A percentile compares a stretch with the other conserved stretches of the same genome.
These are phyloP conservation scores for Vitis hybrid DNA, from an alignment of 177 flowering plant genomes.

Conservation along the genomic window DNA sequence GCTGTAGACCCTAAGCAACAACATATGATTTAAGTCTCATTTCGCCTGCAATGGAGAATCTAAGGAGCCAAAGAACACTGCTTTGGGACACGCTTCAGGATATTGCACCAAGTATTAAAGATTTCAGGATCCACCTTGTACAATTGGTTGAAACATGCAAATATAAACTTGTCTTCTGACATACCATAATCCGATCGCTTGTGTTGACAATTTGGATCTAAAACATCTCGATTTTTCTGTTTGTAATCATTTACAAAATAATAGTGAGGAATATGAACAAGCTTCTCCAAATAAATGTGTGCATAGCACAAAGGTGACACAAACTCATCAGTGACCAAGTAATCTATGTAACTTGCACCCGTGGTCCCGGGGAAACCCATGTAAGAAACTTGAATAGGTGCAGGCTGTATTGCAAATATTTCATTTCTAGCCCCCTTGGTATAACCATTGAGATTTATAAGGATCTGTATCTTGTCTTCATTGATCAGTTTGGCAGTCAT, in stretches of 20 bases:
- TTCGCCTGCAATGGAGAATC: too few relatives aligned
- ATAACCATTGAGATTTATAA: constrained; percentile 92
- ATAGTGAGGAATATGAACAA: constrained; percentile 97
- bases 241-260: constrained; percentile 97
- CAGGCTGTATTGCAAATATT: constrained; percentile 98
- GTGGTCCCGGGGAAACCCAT: constrained; percentile 99
- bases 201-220: too few relatives aligned
- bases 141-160: too few relatives aligned
- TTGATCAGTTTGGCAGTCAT: constrained; percentile 81
- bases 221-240: constrained; percentile 28
- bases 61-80: too few relatives aligned
- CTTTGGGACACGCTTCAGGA: too few relatives aligned
- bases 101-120: too few relatives aligned
- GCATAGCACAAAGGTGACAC: constrained; percentile 73
- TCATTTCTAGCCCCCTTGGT: constrained; percentile 99
- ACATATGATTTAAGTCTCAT: too few relatives aligned
- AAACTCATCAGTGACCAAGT: constrained; percentile 97
- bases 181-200: too few relatives aligned
- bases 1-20: too few relatives aligned
- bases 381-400: constrained; percentile 96
- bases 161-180: too few relatives aligned
- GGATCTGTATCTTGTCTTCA: constrained; percentile 83
- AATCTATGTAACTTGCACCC: constrained; percentile 88
- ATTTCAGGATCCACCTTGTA: too few relatives aligned
- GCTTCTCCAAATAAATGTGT: constrained; percentile 68